phyloP scores from a whole-genome alignment of 2,329 filamentous ascomycete species.

The Colletotrichum filicis region DNA sequence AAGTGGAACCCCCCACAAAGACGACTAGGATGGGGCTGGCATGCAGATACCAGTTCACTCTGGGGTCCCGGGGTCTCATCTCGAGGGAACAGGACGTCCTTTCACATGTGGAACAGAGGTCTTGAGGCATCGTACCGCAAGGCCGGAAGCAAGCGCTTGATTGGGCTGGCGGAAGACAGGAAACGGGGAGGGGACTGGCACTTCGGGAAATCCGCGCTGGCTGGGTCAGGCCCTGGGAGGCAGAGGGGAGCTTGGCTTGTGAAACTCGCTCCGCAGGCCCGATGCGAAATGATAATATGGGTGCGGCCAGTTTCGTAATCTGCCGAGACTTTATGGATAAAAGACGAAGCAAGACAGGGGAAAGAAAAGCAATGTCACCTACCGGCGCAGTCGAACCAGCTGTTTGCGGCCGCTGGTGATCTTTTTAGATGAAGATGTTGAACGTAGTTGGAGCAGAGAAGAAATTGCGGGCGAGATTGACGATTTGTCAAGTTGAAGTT shows the following conservation, averaged over 20 bases:
- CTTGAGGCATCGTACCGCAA: conserved; percentile 1
- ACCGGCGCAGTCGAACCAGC: conserved; percentile 6
- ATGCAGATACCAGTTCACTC: conserved; percentile 1
- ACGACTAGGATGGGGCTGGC: conserved; percentile 28
- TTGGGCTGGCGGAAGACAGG: conserved; percentile 27
- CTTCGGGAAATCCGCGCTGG: background rate
- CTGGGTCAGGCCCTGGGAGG: background rate
- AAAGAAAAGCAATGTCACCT: conserved; percentile 20
- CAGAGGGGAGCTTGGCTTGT: conserved; percentile 34
- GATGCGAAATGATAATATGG: conserved; percentile 42
- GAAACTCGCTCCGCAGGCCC: conserved; percentile 45
- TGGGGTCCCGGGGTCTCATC: conserved; percentile 22
- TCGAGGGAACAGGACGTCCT: conserved; percentile 7
- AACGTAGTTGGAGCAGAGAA: conserved; percentile 6
- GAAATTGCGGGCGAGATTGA: background rate
- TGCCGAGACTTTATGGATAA: conserved; percentile 44
- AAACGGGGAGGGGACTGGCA: background rate
- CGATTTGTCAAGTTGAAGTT: background rate
- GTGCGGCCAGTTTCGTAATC: conserved; percentile 40
- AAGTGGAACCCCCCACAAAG: conserved; percentile 34
- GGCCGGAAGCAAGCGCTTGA: conserved; percentile 27
- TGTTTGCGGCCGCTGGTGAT: conserved; percentile 21
- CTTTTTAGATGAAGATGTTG: background rate
- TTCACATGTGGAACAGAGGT: conserved; percentile 30
- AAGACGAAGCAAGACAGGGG: conserved; percentile 37